Evolutionary conservation across 805 yeast genomes (phyloP), one percentile per base, ranked within the genome.

Genomic region (Metahyphopichia silvanorum): DNA sequence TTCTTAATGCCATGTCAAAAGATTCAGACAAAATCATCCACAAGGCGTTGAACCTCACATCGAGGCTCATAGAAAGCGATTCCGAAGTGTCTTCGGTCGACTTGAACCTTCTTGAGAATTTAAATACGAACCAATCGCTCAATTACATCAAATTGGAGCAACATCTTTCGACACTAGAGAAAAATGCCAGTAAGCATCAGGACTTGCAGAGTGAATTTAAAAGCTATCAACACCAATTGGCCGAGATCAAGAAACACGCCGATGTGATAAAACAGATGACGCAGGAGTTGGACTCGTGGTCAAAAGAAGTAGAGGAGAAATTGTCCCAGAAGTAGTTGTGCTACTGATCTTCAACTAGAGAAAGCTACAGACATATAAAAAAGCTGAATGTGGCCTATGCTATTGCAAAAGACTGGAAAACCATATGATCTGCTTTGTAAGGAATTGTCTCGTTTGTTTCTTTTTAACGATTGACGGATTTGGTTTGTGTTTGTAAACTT

Each of bases 281-380:
- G 8, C 55, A 58, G 16, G 88, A 84, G 41, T 46, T 84, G 21
- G 85, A 81, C 35, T 73, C 69, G 38, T 79, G 83, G 76, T 67
- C 80, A 5, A 53, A 62, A 16, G 85, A 79, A 44, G 45, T 80
- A 31, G 76, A 68, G 26, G 65, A 65, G 4, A 74, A 76, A 46
- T 44, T 36, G n/a, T n/a, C n/a, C n/a, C n/a, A n/a, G n/a, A n/a
- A n/a, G n/a, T n/a, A n/a, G n/a, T n/a, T n/a, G n/a, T n/a, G n/a
- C n/a, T n/a, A n/a, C n/a, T n/a, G n/a, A n/a, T n/a, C n/a, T n/a
- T n/a, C n/a, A n/a, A n/a, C n/a, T n/a, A n/a, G n/a, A n/a, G n/a
- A n/a, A n/a, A n/a, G n/a, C n/a, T n/a, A n/a, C n/a, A n/a, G n/a
- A n/a, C n/a, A n/a, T n/a, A n/a, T n/a, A n/a, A n/a, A n/a, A n/a